Conservation (phyloP, 1,284 basidiomycete species). For the Cerioporus squamosus region DNA sequence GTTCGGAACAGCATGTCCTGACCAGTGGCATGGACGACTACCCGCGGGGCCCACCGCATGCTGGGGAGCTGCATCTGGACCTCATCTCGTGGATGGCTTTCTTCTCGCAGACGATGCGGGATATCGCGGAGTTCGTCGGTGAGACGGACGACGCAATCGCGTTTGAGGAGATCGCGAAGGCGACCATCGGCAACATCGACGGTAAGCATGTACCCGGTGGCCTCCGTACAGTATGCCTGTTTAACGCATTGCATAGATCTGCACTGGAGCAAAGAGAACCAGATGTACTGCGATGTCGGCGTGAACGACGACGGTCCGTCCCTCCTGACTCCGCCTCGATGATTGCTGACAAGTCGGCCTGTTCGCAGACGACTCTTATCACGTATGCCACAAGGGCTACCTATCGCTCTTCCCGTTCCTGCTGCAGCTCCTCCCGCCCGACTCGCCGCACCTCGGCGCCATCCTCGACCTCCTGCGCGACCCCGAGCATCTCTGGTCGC, state of each 20-base stretch:
- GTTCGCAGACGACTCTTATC: slow-evolving; percentile 80
- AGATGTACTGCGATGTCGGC: slow-evolving; percentile 93
- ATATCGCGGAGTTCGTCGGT: slow-evolving; percentile 83
- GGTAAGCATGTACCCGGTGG: slow-evolving; percentile 46
- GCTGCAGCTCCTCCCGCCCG: slow-evolving; percentile 74
- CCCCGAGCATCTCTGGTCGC: slow-evolving; percentile 88
- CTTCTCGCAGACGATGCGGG: slow-evolving; percentile 88
- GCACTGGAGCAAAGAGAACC: slow-evolving; percentile 87
- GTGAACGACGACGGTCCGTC: slow-evolving; percentile 80
- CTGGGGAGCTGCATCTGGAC: slow-evolving; percentile 92
- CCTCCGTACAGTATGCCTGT: too few relatives aligned
- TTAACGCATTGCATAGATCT: slow-evolving; percentile 58
- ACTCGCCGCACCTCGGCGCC: slow-evolving; percentile 78
- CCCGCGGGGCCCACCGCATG: slow-evolving; percentile 85
- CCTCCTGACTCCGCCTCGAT: neutral
- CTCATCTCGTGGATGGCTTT: slow-evolving; percentile 95
- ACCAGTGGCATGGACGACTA: slow-evolving; percentile 97
- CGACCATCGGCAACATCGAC: slow-evolving; percentile 86
- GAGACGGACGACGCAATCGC: slow-evolving; percentile 81
- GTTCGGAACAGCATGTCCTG: slow-evolving; percentile 84
- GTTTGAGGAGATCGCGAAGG: slow-evolving; percentile 78
- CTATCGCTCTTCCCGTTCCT: slow-evolving; percentile 93
- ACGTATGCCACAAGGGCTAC: slow-evolving; percentile 91
- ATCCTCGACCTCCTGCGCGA: slow-evolving; percentile 83
- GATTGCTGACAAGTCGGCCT: neutral